Percentiles rank a stretch among this genome's conserved stretches.
Conservation (phyloP, 768 basidiomycete species). For the Paxillus involutus region DNA sequence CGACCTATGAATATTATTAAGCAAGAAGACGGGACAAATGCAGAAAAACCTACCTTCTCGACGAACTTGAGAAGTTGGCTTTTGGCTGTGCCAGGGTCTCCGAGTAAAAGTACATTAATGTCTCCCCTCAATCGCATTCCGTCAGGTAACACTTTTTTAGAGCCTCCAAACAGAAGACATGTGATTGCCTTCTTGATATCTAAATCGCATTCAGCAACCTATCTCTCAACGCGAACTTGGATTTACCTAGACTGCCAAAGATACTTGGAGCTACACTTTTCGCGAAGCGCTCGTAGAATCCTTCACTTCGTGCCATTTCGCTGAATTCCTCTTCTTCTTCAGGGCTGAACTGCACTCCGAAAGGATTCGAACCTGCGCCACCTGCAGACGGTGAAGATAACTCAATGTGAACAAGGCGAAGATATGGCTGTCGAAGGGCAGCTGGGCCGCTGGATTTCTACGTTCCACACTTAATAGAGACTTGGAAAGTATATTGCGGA, state of each 20-base stretch:
- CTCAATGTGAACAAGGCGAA: constrained; percentile 91
- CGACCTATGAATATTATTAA: constrained; percentile 55
- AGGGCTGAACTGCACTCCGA: constrained; percentile 85
- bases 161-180: constrained; percentile 95
- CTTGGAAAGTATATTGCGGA: constrained; percentile 5
- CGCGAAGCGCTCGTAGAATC: constrained; percentile 91
- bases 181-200: constrained; percentile 99
- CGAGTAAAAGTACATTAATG: constrained; percentile 94
- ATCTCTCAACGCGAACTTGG: background rate
- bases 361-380: constrained; percentile 74
- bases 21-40: background rate
- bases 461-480: background rate
- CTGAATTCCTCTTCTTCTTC: constrained; percentile 98
- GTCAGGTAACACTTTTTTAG: constrained; percentile 95
- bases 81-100: constrained; percentile 98
- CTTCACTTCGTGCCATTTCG: constrained; percentile 84
- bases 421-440: constrained; percentile 91
- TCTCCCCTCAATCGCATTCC: constrained; percentile 97
- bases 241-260: constrained; percentile 84
- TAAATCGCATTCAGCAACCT: constrained; percentile 30
- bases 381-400: constrained; percentile 77
- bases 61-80: constrained; percentile 98
- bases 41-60: constrained; percentile 64
- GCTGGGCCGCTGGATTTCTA: constrained; percentile 83
- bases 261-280: constrained; percentile 96